Base-by-base conservation (phyloP, 441 rosid species). In the Aleurites moluccanus region DNA sequence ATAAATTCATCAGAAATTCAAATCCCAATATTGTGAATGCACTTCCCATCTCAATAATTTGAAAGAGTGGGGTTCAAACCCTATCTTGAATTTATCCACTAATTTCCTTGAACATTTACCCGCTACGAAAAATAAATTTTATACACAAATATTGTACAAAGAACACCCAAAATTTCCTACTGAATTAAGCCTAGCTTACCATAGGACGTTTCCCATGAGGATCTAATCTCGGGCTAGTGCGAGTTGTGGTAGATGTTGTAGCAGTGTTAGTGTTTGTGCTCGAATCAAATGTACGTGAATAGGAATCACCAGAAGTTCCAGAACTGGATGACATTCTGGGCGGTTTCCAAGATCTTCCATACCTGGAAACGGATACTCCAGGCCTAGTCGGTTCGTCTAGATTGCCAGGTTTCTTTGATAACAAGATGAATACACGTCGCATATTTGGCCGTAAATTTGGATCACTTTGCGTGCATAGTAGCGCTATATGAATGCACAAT, bases 381-480 rank as follows among this genome's bases (percentile, higher is more conserved):
- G 99, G 98, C 76, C 88, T 83, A 1, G 78, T 86, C 47, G 92
- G 95, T 70, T 86, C 97, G 23, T 87, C 91, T 67, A 91, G 77
- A 74, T 28, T 61, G 56, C 88, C 85, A 1, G 90, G 88, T 80
- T 80, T 91, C 86, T 83, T 90, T 8, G 97, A 88, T 50, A 95
- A 86, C 87, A 88, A 61, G 53, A 90, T 72, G 55, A 86, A 89
- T 0, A 95, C 88, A 10, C 93, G 89, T 52, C 79, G 71, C 94
- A 95, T 92, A 0, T 30, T 23, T 0, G 97, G 99, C 56, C 99
- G 86, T 38, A 75, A 11, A 13, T 83, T 83, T 1, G 98, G 97
- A 60, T 95, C 95, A 6, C 94, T 86, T 79, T 93, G 99, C 1
- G 86, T 84, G 82, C 99, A 95, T 35, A 95, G 83, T 50, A 95